Evolutionary conservation across 257 asterid genomes (phyloP).

Genomic region (Fraxinus pennsylvanica): DNA sequence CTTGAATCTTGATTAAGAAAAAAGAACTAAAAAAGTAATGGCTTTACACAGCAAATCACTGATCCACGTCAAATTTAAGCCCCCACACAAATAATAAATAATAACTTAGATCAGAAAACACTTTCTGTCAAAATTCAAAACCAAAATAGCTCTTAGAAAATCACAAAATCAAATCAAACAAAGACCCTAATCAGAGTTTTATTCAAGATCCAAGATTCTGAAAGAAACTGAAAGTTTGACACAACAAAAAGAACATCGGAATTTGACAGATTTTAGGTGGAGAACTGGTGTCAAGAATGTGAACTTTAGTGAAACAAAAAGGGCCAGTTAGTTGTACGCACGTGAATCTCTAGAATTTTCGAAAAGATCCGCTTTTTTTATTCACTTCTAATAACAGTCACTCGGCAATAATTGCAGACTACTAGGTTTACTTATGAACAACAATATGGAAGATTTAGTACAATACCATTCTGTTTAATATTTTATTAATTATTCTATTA

Average conservation of each 20-base stretch:
- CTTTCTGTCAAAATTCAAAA: conserved; percentile 7
- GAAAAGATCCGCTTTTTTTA: no score
- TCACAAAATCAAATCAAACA: conserved; percentile 2
- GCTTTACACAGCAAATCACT: conserved; percentile 9
- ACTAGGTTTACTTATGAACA: no score
- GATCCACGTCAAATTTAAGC: conserved; percentile 13
- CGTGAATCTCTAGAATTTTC: neutral
- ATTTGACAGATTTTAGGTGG: neutral
- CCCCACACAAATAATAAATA: neutral
- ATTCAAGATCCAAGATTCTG: conserved; percentile 6
- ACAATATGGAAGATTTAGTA: no score
- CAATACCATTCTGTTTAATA: no score
- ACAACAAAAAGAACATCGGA: neutral
- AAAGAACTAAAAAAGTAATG: neutral
- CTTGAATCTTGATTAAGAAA: conserved; percentile 7
- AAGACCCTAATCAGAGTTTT: neutral
- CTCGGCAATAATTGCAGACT: no score
- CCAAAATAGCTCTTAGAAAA: neutral
- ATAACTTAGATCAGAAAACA: conserved; percentile 26
- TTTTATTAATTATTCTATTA: no score
- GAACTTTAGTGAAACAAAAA: neutral
- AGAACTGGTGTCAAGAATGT: neutral
- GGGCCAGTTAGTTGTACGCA: conserved; percentile 3
- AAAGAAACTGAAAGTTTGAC: neutral
- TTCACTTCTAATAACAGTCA: no score